These are phyloP conservation scores for Paraphoma sp. DNA, from an alignment of 2,329 filamentous ascomycete genomes.

Conservation along the genomic window DNA sequence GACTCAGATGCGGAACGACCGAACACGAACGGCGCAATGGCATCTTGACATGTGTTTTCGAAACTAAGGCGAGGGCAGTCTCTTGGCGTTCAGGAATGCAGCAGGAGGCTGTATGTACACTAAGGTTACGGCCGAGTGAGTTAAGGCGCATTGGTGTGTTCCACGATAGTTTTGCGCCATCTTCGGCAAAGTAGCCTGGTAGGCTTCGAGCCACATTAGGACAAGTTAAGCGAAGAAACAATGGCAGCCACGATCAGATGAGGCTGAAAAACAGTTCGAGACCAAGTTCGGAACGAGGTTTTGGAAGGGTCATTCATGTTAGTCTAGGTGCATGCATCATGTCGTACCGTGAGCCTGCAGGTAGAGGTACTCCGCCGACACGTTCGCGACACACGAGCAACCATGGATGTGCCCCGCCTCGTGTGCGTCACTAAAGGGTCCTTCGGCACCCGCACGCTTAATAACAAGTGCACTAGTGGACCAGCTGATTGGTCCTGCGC, in stretches of 20 bases:
- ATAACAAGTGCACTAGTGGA: background rate
- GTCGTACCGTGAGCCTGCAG: background rate
- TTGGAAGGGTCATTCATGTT: conserved; percentile 3
- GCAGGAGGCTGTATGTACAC: conserved; percentile 27
- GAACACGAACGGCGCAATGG: conserved; percentile 22
- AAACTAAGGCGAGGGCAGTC: conserved; percentile 8
- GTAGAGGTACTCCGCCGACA: background rate
- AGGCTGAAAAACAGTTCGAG: background rate
- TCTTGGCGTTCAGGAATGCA: conserved; percentile 20
- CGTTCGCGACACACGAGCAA: background rate
- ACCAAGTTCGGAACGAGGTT: background rate
- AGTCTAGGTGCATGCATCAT: background rate
- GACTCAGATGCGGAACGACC: conserved; percentile 35
- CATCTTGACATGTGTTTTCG: conserved; percentile 18
- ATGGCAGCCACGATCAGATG: conserved; percentile 6
- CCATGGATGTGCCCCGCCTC: conserved; percentile 1
- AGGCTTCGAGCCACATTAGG: conserved; percentile 10
- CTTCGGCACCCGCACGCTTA: conserved; percentile 3
- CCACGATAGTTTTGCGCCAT: conserved; percentile 14
- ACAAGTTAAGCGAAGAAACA: conserved; percentile 14
- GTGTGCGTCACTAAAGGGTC: conserved; percentile 12
- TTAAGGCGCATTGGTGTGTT: conserved; percentile 32
- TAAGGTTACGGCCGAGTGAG: conserved; percentile 11
- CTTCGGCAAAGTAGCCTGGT: conserved; percentile 10
- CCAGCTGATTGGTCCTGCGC: conserved; percentile 22